Evolutionary conservation across 495 filamentous ascomycete species (phyloP).

Genomic region (Clohesyomyces aquaticus): DNA sequence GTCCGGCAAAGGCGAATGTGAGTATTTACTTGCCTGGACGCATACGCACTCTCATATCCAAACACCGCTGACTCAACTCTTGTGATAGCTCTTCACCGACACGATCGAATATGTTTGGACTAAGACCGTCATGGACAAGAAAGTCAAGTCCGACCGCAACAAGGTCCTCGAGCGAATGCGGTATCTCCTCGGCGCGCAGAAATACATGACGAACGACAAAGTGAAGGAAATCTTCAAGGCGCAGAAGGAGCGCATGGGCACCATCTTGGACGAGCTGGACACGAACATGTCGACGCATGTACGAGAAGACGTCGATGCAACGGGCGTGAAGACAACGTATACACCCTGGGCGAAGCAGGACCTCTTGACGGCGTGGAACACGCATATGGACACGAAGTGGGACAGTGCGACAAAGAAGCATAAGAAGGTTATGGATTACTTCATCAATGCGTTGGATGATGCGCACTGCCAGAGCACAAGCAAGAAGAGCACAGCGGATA

Average conservation of each 20-base stretch:
- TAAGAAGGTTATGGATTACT: background rate
- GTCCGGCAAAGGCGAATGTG: background rate
- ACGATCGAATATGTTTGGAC: background rate
- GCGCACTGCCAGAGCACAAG: background rate
- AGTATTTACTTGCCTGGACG: background rate
- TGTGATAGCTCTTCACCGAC: background rate
- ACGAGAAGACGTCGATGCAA: background rate
- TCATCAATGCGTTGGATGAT: background rate
- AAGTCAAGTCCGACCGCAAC: background rate
- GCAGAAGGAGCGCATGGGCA: background rate
- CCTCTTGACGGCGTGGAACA: background rate
- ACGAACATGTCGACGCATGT: background rate
- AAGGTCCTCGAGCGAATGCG: background rate
- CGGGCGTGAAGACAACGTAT: constrained; percentile 2
- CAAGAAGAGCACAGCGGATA: constrained; percentile 2
- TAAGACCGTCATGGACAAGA: background rate
- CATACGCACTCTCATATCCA: background rate
- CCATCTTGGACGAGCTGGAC: background rate
- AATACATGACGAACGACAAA: background rate
- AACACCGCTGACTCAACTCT: too few relatives aligned
- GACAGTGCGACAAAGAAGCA: background rate
- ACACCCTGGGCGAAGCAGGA: background rate
- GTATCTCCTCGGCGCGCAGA: background rate
- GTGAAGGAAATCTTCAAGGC: background rate
- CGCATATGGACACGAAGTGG: constrained; percentile 1